phyloP scores from a whole-genome alignment of 2,329 filamentous ascomycete genomes.

The Lecanosticta acicola region DNA sequence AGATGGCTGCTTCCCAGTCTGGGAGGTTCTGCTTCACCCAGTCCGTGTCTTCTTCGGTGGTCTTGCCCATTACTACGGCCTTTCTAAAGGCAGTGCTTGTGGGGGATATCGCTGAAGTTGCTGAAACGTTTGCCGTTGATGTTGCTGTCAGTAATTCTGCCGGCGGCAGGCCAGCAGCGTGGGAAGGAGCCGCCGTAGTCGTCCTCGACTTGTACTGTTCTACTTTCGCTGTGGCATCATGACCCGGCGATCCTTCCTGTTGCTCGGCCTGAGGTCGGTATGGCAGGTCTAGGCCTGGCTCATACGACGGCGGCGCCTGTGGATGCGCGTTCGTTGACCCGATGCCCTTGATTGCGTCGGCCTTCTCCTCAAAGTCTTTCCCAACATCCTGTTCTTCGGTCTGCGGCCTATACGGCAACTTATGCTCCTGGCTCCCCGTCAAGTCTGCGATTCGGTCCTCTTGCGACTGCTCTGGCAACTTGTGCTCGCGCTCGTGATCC shows the following conservation, averaged over 20 bases:
- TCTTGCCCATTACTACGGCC: conserved; percentile 39
- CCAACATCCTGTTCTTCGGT: conserved; percentile 2
- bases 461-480: background rate
- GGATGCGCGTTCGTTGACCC: background rate
- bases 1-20: conserved; percentile 45
- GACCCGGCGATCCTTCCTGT: background rate
- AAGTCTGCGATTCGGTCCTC: background rate
- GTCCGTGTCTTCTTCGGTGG: conserved; percentile 39
- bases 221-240: background rate
- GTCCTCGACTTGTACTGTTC: background rate
- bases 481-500: background rate
- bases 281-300: background rate
- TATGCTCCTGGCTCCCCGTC: background rate
- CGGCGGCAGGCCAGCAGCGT: background rate
- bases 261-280: background rate
- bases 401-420: conserved; percentile 3
- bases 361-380: background rate
- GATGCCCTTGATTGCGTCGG: background rate
- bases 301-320: background rate
- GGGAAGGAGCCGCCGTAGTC: background rate
- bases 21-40: conserved; percentile 44
- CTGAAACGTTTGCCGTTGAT: background rate
- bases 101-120: background rate
- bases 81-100: conserved; percentile 8
- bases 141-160: background rate